Percentiles rank a stretch among this genome's conserved stretches.
Evolutionary conservation across 345 rosid genomes (phyloP).

Genomic region (Toxicodendron radicans): DNA sequence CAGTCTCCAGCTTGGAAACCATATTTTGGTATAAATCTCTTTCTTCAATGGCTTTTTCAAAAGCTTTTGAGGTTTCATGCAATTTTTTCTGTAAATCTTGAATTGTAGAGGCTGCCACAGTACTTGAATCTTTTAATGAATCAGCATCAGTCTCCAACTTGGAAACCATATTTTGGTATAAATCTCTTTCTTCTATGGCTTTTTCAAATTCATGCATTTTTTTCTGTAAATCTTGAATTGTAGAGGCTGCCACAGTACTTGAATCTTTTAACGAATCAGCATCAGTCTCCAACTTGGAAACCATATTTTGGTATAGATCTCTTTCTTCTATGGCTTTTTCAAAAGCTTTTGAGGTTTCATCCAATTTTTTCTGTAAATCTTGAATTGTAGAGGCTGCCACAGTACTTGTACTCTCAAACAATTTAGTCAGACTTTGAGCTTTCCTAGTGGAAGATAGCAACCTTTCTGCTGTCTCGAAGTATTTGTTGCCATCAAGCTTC

Average conservation of each 20-base stretch:
- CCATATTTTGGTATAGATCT: conserved; percentile 42
- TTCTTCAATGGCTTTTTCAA: conserved; percentile 48
- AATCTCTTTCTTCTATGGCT: conserved; percentile 52
- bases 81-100: conserved; percentile 61
- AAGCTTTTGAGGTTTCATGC: conserved; percentile 36
- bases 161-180: conserved; percentile 44
- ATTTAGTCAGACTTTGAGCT: conserved; percentile 38
- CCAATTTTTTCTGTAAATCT: conserved; percentile 59
- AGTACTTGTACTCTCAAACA: conserved; percentile 52
- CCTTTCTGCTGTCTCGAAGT: conserved; percentile 38
- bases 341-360: conserved; percentile 34
- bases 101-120: conserved; percentile 42
- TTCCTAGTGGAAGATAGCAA: conserved; percentile 46
- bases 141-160: conserved; percentile 57
- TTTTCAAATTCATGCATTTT: conserved; percentile 47
- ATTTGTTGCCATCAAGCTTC: conserved; percentile 36
- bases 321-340: conserved; percentile 53
- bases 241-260: conserved; percentile 40
- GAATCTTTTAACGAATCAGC: conserved; percentile 47
- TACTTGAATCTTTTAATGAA: conserved; percentile 45
- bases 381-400: conserved; percentile 50
- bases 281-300: conserved; percentile 56
- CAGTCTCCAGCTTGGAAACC: conserved; percentile 58
- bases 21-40: conserved; percentile 44
- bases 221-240: conserved; percentile 59